Percentiles rank a stretch among this genome's conserved stretches.
Conservation (phyloP, 495 filamentous ascomycete species). For the Daldinia vernicosa region DNA sequence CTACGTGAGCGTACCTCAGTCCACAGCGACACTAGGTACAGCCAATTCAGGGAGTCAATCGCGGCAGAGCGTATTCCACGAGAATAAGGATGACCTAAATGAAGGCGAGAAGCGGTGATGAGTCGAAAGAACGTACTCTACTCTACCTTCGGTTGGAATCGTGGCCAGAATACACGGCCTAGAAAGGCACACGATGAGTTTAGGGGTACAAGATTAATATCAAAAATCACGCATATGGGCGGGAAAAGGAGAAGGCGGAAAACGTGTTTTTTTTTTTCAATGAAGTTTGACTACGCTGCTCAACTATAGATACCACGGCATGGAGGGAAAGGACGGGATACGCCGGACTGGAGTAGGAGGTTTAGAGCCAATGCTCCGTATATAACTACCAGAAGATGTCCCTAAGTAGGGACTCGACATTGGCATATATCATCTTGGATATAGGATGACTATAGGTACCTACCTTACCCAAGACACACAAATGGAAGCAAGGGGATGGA, state of each 20-base stretch:
- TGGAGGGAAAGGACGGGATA: not conserved
- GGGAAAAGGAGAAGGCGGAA: not conserved
- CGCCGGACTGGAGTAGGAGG: not conserved
- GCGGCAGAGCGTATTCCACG: slow-evolving; percentile 51
- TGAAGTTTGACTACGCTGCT: not conserved
- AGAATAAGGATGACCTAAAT: slow-evolving; percentile 48
- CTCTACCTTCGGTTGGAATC: not conserved
- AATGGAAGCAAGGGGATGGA: not conserved
- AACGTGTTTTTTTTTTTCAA: not conserved
- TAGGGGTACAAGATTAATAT: not conserved
- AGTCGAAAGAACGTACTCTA: not conserved
- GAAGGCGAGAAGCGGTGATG: slow-evolving; percentile 4
- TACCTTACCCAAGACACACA: not conserved
- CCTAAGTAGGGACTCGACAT: not conserved
- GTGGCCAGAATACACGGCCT: not conserved
- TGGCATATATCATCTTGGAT: not conserved
- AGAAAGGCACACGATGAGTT: not conserved
- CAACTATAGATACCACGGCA: not conserved
- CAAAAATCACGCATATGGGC: not conserved
- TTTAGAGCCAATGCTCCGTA: not conserved
- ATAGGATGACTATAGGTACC: not conserved
- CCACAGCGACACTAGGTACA: not conserved
- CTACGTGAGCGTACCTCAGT: slow-evolving; percentile 39
- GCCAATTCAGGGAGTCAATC: slow-evolving; percentile 29
- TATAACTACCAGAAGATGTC: not conserved